Percentiles rank a stretch among this genome's conserved stretches.
phyloP scores from a whole-genome alignment of 1,284 basidiomycete genomes.

The Leccinum solheimii region DNA sequence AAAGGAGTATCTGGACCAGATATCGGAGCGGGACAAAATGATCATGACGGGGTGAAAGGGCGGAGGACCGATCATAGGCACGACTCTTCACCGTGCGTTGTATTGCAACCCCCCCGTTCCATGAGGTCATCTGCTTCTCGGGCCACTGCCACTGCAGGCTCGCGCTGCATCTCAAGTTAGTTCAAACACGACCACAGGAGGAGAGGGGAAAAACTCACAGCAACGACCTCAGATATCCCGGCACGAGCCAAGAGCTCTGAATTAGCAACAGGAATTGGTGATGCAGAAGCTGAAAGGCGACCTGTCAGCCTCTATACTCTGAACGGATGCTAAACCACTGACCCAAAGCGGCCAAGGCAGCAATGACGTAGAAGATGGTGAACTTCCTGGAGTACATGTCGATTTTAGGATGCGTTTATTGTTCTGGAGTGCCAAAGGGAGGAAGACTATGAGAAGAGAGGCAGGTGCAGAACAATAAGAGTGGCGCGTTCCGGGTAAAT shows the following conservation, averaged over 20 bases:
- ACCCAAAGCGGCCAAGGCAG: conserved; percentile 27
- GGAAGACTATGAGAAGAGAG: conserved; percentile 2
- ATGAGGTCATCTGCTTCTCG: conserved; percentile 17
- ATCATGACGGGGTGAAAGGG: not conserved
- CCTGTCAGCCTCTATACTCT: not conserved
- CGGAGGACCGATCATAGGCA: conserved; percentile 12
- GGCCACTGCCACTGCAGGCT: conserved; percentile 12
- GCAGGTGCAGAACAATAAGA: conserved; percentile 35
- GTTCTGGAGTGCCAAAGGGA: conserved; percentile 17
- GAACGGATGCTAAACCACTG: conserved; percentile 5
- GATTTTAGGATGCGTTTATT: conserved; percentile 31
- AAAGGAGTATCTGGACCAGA: not conserved
- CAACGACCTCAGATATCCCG: conserved; percentile 1
- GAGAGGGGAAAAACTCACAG: conserved; percentile 14
- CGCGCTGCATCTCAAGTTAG: conserved; percentile 25
- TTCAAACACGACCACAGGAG: not conserved
- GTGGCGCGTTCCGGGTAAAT: conserved; percentile 13
- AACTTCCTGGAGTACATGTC: conserved; percentile 31
- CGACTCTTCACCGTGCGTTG: not conserved
- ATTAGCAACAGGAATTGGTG: conserved; percentile 27
- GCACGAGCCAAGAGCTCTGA: conserved; percentile 3
- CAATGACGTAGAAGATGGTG: conserved; percentile 34
- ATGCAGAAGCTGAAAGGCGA: conserved; percentile 21
- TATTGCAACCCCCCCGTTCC: conserved; percentile 11
- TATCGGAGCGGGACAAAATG: not conserved